Evolutionary conservation across 305 asterid genomes (phyloP), one percentile per base, ranked within the genome.

Genomic region (Fraxinus platypoda): DNA sequence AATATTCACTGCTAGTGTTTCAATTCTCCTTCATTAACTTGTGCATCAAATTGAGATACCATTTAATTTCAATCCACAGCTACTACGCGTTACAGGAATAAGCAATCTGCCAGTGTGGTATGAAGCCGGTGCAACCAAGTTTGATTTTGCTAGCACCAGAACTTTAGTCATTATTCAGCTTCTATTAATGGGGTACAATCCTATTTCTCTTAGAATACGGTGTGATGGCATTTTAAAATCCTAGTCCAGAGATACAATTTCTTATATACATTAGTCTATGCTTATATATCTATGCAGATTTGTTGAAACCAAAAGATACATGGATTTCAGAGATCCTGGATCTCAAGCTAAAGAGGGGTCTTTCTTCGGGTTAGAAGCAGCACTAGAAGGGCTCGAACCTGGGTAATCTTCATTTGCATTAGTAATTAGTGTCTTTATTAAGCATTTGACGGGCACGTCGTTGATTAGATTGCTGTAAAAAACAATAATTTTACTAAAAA

Each of bases 81-180:
- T 94, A 83, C 94, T 95, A 31, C 95, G 98, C 0, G 92, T 92
- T 64, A 90, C 97, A 8, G 93, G 98, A 74, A 43, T 91, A 81
- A 90, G 90, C 71, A 80, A 93, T 81, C 83, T 95, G 92, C 98
- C 98, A 1, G 91, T 93, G 23, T 95, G 98, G 98, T 92, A 91
- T 76, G 97, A 95, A 91, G 98, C 98, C 17, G 98, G 98, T 73
- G 97, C 98, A 52, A 93, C 95, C 77, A 93, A 90, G 80, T 93
- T 91, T 62, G 81, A 83, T 41, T 93, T 95, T 81, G 95, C 98
- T 8, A 95, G 87, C 89, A 91, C 98, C 81, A 88, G 52, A 80
- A 89, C 94, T 43, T 80, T 91, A 38, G 52, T 91, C 76, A 78
- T 88, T 77, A 88, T 91, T 80, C 94, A 91, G 81, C 84, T 95